Base-by-base conservation (phyloP, 1,284 basidiomycete genomes). In the Tilletia caries region DNA sequence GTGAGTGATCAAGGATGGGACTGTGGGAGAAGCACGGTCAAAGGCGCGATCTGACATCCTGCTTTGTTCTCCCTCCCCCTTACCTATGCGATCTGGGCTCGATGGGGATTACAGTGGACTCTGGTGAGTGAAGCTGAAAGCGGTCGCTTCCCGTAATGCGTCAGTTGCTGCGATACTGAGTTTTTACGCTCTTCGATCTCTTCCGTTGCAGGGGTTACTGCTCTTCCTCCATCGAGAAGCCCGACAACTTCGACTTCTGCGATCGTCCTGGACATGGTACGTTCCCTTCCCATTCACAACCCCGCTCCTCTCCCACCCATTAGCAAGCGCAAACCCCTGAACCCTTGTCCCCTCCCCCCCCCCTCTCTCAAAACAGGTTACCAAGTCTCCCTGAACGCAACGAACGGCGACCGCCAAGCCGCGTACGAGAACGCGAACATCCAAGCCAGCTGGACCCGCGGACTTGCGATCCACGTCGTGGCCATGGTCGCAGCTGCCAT, bases 391-490 rank as follows among this genome's bases (percentile, higher is more conserved):
- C 71, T 76, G n/a, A 71, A 70, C 41, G 64, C 71, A 1, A 34
- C 37, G 25, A 34, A 70, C 10, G 34, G 46, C 5, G 32, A 33
- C 18, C 73, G 67, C 4, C 69, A 71, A 2, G 71, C 73, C 13
- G 8, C 65, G 13, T 62, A 66, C 8, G 41, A 18, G 8, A 58
- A 69, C 32, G 66, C 72, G 33, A 67, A 64, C 27, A 76, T 76
- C 58, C 71, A 70, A 1, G 33, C 66, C 8, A 50, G 27, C 34
- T 76, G 75, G 75, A 76, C 75, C 2, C 46, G 73, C 15, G 73
- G 75, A 3, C 48, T 76, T 3, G 75, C 73, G 2, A 70, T 76
- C 2, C 75, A 76, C 37, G 73, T 76, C 5, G 75, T 74, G 0
- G 71, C 75, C 1, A 74, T 76, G 33, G 71, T 73, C 4, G 66